Conservation (phyloP, 441 rosid genomes). For the Pelargonium citronellum region DNA sequence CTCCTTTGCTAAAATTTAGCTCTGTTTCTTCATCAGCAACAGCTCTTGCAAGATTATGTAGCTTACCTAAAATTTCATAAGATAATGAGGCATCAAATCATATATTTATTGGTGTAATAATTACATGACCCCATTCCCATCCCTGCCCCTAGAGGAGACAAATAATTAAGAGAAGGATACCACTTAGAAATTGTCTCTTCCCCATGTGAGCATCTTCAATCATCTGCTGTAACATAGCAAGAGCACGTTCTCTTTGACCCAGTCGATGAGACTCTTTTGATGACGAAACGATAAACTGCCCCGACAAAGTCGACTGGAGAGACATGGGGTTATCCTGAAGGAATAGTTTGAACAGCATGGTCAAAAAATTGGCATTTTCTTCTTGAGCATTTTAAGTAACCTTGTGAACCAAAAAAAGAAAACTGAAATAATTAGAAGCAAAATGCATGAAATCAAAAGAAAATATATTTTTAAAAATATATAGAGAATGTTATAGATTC, state of each 20-base stretch:
- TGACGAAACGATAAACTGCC: slow-evolving; percentile 53
- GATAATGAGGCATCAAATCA: slow-evolving; percentile 26
- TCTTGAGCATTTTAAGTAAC: neutral
- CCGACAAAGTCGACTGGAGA: slow-evolving; percentile 62
- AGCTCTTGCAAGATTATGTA: slow-evolving; percentile 96
- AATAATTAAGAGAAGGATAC: slow-evolving; percentile 37
- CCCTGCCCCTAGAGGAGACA: neutral
- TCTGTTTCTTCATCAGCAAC: slow-evolving; percentile 89
- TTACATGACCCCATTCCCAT: slow-evolving; percentile 11
- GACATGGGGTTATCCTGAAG: slow-evolving; percentile 65
- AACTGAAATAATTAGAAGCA: slow-evolving; percentile 11
- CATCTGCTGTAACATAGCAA: slow-evolving; percentile 92
- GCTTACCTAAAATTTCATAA: slow-evolving; percentile 59
- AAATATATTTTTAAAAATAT: neutral
- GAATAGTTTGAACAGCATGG: slow-evolving; percentile 16
- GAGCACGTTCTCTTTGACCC: slow-evolving; percentile 89
- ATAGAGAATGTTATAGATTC: neutral
- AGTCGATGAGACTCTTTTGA: slow-evolving; percentile 67
- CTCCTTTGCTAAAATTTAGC: slow-evolving; percentile 43
- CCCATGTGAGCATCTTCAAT: slow-evolving; percentile 97
- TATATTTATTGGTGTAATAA: neutral
- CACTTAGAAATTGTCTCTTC: slow-evolving; percentile 96
- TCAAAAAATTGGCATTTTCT: slow-evolving; percentile 10
- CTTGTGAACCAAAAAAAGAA: slow-evolving; percentile 4
- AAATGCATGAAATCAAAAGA: slow-evolving; percentile 5